Conservation (phyloP, 768 basidiomycete genomes). For the Leccinum fibrillosum region DNA sequence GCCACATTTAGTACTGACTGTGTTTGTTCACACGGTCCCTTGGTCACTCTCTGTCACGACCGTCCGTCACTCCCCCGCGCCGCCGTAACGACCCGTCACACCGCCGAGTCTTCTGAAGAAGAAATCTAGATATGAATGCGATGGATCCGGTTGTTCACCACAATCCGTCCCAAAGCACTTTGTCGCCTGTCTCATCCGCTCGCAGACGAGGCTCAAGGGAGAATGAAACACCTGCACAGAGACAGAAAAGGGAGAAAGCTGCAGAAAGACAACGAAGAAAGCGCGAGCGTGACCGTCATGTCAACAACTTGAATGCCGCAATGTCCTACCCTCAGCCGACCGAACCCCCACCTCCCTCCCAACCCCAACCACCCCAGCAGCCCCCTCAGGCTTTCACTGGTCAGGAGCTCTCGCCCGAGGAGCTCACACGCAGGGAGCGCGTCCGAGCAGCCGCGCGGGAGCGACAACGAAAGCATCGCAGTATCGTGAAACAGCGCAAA, state of each 20-base stretch:
- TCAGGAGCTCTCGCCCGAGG: constrained; percentile 54
- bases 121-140: constrained; percentile 25
- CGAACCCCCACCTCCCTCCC: constrained; percentile 31
- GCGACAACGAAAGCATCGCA: constrained; percentile 79
- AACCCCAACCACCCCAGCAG: constrained; percentile 32
- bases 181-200: constrained; percentile 32
- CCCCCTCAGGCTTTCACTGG: constrained; percentile 25
- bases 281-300: constrained; percentile 64
- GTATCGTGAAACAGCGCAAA: constrained; percentile 73
- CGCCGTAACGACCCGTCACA: constrained; percentile 36
- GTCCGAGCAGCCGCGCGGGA: constrained; percentile 76
- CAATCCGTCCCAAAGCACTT: constrained; percentile 30
- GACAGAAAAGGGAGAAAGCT: constrained; percentile 80
- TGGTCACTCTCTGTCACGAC: constrained; percentile 34
- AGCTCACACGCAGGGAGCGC: constrained; percentile 62
- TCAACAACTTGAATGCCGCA: constrained; percentile 38
- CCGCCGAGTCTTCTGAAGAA: constrained; percentile 15
- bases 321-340: constrained; percentile 38
- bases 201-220: constrained; percentile 58
- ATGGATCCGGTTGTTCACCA: constrained; percentile 35
- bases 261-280: constrained; percentile 83
- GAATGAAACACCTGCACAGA: constrained; percentile 71
- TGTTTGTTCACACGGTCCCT: constrained; percentile 14
- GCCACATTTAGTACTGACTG: constrained; percentile 8
- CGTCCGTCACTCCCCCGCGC: constrained; percentile 31